Percentiles rank a stretch among this genome's conserved stretches.
Evolutionary conservation across 139 green algal genomes (phyloP).

Genomic region (Cymbomonas tetramitiformis): DNA sequence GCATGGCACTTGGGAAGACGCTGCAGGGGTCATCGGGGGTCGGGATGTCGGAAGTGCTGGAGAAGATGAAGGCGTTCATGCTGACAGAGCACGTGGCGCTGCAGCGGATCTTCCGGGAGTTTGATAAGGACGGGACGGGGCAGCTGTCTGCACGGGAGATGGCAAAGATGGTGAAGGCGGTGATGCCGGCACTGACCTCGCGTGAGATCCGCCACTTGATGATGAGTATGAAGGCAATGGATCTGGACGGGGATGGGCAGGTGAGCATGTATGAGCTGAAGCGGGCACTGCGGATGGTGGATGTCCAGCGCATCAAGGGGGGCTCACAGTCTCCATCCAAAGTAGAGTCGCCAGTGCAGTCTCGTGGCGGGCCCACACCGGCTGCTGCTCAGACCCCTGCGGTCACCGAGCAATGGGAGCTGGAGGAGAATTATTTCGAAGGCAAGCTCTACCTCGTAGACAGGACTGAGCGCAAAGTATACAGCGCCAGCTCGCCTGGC

Average conservation of each 20-base stretch:
- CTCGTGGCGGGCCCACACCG: too few relatives aligned
- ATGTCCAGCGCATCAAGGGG: background rate
- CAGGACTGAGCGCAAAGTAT: background rate
- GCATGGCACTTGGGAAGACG: background rate
- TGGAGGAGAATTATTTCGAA: background rate
- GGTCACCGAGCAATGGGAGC: too few relatives aligned
- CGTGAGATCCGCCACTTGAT: constrained; percentile 8
- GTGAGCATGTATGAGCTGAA: constrained; percentile 19
- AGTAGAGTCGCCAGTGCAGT: too few relatives aligned
- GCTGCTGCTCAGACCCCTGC: too few relatives aligned
- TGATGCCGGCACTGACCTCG: constrained; percentile 16
- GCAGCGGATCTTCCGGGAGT: constrained; percentile 13
- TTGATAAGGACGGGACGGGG: constrained; percentile 22
- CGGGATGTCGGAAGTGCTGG: too few relatives aligned
- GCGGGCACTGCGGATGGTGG: constrained; percentile 9
- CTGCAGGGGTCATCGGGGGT: too few relatives aligned
- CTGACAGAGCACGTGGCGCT: background rate
- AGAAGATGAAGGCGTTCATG: too few relatives aligned
- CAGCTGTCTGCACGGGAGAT: constrained; percentile 19
- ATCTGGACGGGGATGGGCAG: constrained; percentile 25
- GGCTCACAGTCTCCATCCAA: too few relatives aligned
- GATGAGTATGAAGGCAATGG: constrained; percentile 18
- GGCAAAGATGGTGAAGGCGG: constrained; percentile 13
- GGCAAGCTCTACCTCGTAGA: background rate
- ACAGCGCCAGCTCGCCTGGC: background rate